A percentile compares a stretch with the other conserved stretches of the same genome.
phyloP scores from a whole-genome alignment of 306 rosid species.

The Cucumis hystrix region DNA sequence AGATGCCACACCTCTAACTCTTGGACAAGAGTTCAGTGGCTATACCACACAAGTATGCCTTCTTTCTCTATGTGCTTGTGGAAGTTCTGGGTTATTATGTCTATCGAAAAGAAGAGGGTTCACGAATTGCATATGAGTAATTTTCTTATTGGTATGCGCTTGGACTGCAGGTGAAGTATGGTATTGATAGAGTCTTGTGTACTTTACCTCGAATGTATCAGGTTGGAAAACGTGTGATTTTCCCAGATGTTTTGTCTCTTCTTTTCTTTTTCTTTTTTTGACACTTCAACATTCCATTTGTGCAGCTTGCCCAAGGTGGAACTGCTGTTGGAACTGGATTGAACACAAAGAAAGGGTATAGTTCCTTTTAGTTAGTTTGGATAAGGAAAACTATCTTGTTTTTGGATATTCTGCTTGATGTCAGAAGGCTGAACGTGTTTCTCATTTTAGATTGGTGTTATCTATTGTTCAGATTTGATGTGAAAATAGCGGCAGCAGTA shows the following conservation, averaged over 20 bases:
- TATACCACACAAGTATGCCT: slow-evolving; percentile 83
- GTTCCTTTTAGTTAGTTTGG: neutral
- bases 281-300: slow-evolving; percentile 17
- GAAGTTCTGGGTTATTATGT: neutral
- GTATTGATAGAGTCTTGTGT: slow-evolving; percentile 64
- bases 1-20: slow-evolving; percentile 98
- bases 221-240: slow-evolving; percentile 27
- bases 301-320: slow-evolving; percentile 98
- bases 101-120: slow-evolving; percentile 3
- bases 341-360: slow-evolving; percentile 96
- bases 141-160: slow-evolving; percentile 20
- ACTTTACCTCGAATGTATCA: slow-evolving; percentile 83
- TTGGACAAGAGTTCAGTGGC: slow-evolving; percentile 97
- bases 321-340: slow-evolving; percentile 99
- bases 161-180: slow-evolving; percentile 66
- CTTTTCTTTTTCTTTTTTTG: neutral
- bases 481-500: slow-evolving; percentile 89
- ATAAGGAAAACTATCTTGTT: neutral
- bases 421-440: neutral
- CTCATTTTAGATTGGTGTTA: neutral
- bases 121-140: neutral
- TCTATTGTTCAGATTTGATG: slow-evolving; percentile 57
- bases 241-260: neutral
- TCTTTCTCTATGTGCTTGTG: neutral
- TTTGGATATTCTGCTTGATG: neutral